phyloP scores from a whole-genome alignment of 2,329 filamentous ascomycete genomes.

The Calonectria henricotiae region DNA sequence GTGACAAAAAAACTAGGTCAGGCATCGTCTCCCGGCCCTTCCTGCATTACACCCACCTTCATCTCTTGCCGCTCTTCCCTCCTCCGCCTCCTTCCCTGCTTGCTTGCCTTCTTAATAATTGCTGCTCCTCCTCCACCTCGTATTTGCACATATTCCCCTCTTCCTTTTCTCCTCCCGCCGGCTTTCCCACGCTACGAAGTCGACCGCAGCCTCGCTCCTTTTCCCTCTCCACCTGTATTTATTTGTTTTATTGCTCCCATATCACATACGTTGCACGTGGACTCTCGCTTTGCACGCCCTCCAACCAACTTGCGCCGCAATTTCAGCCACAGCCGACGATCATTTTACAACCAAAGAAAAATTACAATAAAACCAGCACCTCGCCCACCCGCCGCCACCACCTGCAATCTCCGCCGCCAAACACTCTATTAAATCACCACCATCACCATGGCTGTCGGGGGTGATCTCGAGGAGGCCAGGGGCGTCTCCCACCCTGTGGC shows the following conservation, averaged over 20 bases:
- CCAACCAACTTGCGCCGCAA: neutral
- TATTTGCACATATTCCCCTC: neutral
- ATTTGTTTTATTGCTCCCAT: neutral
- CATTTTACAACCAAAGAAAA: neutral
- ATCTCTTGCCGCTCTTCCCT: constrained; percentile 28
- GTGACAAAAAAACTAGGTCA: constrained; percentile 25
- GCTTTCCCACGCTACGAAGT: neutral
- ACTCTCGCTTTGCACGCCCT: constrained; percentile 4
- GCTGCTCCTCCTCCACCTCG: constrained; percentile 16
- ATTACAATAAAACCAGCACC: constrained; percentile 1
- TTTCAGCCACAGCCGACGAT: constrained; percentile 23
- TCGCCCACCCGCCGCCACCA: neutral
- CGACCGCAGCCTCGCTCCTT: constrained; percentile 13
- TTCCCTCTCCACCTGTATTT: neutral
- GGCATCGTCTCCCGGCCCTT: constrained; percentile 20
- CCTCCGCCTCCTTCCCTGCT: constrained; percentile 23
- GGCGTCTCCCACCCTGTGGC: constrained; percentile 27
- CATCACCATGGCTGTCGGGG: constrained; percentile 22
- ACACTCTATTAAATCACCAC: neutral
- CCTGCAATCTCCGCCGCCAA: neutral
- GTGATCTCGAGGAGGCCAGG: constrained; percentile 38
- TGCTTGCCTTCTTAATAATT: constrained; percentile 17
- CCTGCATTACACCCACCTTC: constrained; percentile 20
- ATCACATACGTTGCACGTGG: constrained; percentile 7
- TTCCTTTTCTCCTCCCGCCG: neutral